Evolutionary conservation across 495 filamentous ascomycete genomes (phyloP), one percentile per base, ranked within the genome.

Genomic region (Hyphodiscus hymeniophilus): DNA sequence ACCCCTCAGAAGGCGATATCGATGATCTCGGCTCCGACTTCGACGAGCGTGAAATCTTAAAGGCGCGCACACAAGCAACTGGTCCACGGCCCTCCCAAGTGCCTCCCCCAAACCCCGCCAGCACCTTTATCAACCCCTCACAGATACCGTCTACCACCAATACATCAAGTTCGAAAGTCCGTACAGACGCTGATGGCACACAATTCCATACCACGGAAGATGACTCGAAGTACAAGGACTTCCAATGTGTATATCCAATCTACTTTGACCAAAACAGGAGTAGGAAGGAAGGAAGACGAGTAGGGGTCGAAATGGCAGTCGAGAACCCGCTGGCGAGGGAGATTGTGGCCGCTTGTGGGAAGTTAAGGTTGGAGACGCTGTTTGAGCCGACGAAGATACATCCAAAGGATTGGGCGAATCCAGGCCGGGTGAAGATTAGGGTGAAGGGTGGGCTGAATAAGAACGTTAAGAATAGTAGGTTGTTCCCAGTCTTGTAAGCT

Each of bases 391-490:
- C 82, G 56, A 95, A 95, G 68, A 71, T 81, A 38, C 92, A 98
- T 68, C 92, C 92, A 0, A 89, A 90, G 66, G 92, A 98, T 67
- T 98, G 92, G 92, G 84, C 82, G 28, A 98, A 98, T 67, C 92
- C 92, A 11, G 92, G 92, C 0, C 74, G 92, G 22, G 89, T 98
- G 54, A 76, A 86, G 42, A 78, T 95, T 17, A 66, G 78, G 56
- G 66, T 96, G 13, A 87, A 86, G 63, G 68, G 56, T 74, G 78
- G 28, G 57, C 62, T 36, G 54, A 76, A 70, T 54, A 51, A 65
- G 15, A 66, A 64, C 15, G 71, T 95, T 31, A 85, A 85, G 65
- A 95, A 92, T 60, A 97, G 81, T 84, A 67, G 22, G 20, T 47
- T 20, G 10, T 40, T 16, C 23, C 12, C n/a, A n/a, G n/a, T 31